Conservation (phyloP, 495 filamentous ascomycete genomes). For the Oleoguttula mirabilis region DNA sequence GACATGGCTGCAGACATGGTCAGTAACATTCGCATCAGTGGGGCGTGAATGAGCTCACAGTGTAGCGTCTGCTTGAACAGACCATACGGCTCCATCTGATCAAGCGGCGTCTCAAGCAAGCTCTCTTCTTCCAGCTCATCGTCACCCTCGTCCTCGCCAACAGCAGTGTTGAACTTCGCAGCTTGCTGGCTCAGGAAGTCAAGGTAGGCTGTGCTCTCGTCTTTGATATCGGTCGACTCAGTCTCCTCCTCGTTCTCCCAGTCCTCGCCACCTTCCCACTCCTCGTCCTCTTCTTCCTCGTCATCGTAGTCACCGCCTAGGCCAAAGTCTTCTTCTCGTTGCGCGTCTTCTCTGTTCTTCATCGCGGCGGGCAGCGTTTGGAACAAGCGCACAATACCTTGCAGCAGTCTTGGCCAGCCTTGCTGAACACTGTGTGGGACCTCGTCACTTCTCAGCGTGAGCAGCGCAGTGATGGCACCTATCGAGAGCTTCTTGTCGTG, state of each 20-base stretch:
- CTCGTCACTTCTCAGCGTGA: constrained; percentile 62
- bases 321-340: constrained; percentile 73
- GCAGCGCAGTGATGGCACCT: constrained; percentile 73
- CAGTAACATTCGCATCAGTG: not conserved
- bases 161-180: constrained; percentile 61
- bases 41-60: constrained; percentile 43
- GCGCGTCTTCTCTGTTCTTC: constrained; percentile 84
- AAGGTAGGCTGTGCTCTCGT: constrained; percentile 87
- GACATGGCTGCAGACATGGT: constrained; percentile 52
- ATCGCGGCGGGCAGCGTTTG: constrained; percentile 77
- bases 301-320: constrained; percentile 47
- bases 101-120: constrained; percentile 82
- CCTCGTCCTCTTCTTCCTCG: constrained; percentile 61
- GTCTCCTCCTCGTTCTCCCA: constrained; percentile 41
- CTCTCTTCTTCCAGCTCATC: constrained; percentile 87
- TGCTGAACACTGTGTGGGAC: constrained; percentile 82
- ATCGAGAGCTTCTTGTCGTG: constrained; percentile 98
- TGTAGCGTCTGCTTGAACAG: constrained; percentile 70
- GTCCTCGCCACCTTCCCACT: constrained; percentile 54
- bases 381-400: constrained; percentile 84
- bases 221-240: constrained; percentile 55
- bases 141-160: constrained; percentile 67
- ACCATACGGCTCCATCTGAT: constrained; percentile 86
- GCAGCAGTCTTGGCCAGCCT: constrained; percentile 90
- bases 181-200: constrained; percentile 89